Percentiles rank a stretch among this genome's conserved stretches.
These are phyloP conservation scores for Carallia pectinifolia DNA, from an alignment of 345 rosid species.

Conservation along the genomic window DNA sequence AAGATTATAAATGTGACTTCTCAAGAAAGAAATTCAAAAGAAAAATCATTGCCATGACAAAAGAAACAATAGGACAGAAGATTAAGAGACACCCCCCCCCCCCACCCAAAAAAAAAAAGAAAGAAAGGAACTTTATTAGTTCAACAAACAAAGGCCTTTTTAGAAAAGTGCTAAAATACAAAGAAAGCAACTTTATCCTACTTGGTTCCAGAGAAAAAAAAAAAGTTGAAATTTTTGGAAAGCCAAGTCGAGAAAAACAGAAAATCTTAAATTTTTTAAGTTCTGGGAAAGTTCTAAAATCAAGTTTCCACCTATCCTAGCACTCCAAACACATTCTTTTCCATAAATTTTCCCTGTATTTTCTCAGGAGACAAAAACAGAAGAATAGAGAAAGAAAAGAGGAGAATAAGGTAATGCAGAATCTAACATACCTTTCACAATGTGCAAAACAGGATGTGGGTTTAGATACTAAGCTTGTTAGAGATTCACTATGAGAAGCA, in stretches of 20 bases:
- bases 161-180: background rate
- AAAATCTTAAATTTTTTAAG: background rate
- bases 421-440: background rate
- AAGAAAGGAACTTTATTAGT: too few species aligned
- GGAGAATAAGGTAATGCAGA: background rate
- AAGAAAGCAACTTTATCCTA: background rate
- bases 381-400: background rate
- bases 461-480: background rate
- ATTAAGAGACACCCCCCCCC: background rate
- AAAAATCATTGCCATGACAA: conserved; percentile 27
- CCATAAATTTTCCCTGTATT: background rate
- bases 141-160: background rate
- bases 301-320: background rate
- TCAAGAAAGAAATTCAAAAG: conserved; percentile 20
- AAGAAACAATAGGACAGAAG: conserved; percentile 2
- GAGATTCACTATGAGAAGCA: background rate
- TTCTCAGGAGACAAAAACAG: background rate
- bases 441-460: too few species aligned
- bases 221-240: background rate
- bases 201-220: conserved; percentile 1
- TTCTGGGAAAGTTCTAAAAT: background rate
- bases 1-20: conserved; percentile 13
- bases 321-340: background rate
- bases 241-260: background rate
- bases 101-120: too few species aligned